Conservation (phyloP, 1,284 basidiomycete species). For the Papiliotrema terrestris region DNA sequence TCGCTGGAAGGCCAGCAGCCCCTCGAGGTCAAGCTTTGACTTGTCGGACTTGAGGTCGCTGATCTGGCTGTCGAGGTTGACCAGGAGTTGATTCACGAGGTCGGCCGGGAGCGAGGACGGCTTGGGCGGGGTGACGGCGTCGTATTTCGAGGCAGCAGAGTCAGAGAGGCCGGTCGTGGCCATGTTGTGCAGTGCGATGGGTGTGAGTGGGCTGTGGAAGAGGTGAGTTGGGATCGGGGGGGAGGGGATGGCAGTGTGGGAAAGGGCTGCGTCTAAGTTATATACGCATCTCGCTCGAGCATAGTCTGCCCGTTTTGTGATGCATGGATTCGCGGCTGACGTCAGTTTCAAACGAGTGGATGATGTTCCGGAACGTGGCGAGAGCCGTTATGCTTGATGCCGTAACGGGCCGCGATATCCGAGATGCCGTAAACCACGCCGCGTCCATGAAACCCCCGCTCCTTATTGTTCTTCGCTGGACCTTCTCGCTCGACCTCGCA, state of each 20-base stretch:
- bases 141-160: slow-evolving; percentile 29
- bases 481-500: too few relatives aligned
- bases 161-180: slow-evolving; percentile 40
- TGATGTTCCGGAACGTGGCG: too few relatives aligned
- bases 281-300: too few relatives aligned
- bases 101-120: slow-evolving; percentile 40
- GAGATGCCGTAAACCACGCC: too few relatives aligned
- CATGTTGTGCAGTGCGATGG: slow-evolving; percentile 14
- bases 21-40: slow-evolving; percentile 42
- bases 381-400: too few relatives aligned
- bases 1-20: slow-evolving; percentile 48
- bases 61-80: slow-evolving; percentile 44
- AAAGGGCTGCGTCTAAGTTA: too few relatives aligned
- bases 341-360: too few relatives aligned
- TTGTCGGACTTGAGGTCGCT: slow-evolving; percentile 17
- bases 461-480: background rate
- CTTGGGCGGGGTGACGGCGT: slow-evolving; percentile 45
- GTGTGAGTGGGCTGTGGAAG: background rate
- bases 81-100: slow-evolving; percentile 42
- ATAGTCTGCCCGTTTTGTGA: too few relatives aligned
- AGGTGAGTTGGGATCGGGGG: background rate
- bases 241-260: too few relatives aligned
- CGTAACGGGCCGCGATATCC: too few relatives aligned
- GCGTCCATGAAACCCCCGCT: background rate
- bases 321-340: too few relatives aligned